These are phyloP conservation scores for Sporobolus alterniflorus DNA, from an alignment of 202 grass and related monocot genomes.

Conservation along the genomic window DNA sequence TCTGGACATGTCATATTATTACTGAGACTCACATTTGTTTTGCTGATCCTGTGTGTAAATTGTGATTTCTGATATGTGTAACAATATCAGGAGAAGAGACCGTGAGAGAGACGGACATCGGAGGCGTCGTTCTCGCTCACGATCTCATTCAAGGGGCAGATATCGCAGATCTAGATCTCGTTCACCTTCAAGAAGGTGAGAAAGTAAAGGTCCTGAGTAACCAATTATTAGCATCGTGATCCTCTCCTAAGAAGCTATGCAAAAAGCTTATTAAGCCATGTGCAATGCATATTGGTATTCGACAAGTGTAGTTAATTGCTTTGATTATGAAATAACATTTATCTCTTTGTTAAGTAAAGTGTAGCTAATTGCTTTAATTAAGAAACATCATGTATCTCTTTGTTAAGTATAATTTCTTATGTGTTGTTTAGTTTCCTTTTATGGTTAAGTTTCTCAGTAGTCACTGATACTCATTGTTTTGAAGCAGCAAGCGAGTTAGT, in stretches of 20 bases:
- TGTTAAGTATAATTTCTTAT: conserved; percentile 20
- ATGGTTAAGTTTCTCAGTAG: conserved; percentile 14
- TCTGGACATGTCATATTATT: background rate
- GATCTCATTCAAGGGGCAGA: conserved; percentile 77
- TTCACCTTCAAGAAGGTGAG: conserved; percentile 93
- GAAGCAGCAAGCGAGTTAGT: conserved; percentile 82
- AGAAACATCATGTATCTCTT: background rate
- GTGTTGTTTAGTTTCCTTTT: conserved; percentile 23
- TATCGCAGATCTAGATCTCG: conserved; percentile 43
- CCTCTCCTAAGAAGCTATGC: conserved; percentile 2
- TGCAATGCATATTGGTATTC: background rate
- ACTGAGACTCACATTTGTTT: background rate
- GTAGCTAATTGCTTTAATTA: background rate
- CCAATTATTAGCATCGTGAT: conserved; percentile 17
- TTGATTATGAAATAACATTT: background rate
- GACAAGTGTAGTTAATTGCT: background rate
- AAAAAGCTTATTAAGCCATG: conserved; percentile 2
- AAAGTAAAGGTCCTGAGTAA: background rate
- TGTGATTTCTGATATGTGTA: conserved; percentile 27
- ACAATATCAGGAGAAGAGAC: conserved; percentile 66
- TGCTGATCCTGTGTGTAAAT: background rate
- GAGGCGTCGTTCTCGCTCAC: conserved; percentile 68
- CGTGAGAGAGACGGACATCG: conserved; percentile 68
- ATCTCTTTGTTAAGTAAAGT: conserved; percentile 12
- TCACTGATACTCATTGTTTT: conserved; percentile 32